These are phyloP conservation scores for Xylariaceae sp. DNA, from an alignment of 2,329 filamentous ascomycete genomes.

Conservation along the genomic window DNA sequence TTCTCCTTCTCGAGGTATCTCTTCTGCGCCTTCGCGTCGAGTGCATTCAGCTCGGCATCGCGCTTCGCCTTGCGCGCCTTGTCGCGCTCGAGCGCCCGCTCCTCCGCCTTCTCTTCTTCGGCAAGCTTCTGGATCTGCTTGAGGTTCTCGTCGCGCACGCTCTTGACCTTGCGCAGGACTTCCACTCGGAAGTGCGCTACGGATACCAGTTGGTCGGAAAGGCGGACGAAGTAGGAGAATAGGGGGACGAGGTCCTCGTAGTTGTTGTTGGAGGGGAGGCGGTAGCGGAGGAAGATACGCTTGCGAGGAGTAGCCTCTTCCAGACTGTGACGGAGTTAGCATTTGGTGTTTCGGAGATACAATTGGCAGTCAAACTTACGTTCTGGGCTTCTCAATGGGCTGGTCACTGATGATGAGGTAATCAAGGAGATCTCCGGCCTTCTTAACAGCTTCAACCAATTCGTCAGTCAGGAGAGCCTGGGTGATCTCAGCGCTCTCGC, in stretches of 20 bases:
- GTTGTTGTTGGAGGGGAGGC: constrained; percentile 59
- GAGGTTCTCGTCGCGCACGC: constrained; percentile 73
- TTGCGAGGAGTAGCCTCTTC: constrained; percentile 82
- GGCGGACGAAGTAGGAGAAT: constrained; percentile 74
- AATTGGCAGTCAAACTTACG: constrained; percentile 44
- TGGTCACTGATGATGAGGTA: constrained; percentile 88
- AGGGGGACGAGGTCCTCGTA: constrained; percentile 66
- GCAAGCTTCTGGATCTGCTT: constrained; percentile 72
- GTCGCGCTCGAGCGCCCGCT: constrained; percentile 66
- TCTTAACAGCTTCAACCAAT: constrained; percentile 69
- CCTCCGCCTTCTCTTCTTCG: constrained; percentile 76
- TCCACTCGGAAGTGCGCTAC: constrained; percentile 83
- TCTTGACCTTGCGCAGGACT: constrained; percentile 77
- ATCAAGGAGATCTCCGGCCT: constrained; percentile 76
- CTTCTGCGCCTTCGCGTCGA: constrained; percentile 79
- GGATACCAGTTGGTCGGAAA: constrained; percentile 76
- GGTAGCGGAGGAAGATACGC: constrained; percentile 73
- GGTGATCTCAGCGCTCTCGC: constrained; percentile 91
- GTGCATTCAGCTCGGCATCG: constrained; percentile 69
- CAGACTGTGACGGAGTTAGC: constrained; percentile 47
- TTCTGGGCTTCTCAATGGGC: constrained; percentile 77
- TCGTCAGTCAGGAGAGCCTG: constrained; percentile 83
- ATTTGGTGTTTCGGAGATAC: constrained; percentile 6
- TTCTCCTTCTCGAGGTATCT: constrained; percentile 78
- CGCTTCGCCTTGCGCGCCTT: constrained; percentile 83